Percentiles rank a stretch among this genome's conserved stretches.
Evolutionary conservation across 1,284 basidiomycete species (phyloP).

Genomic region (Meripilus lineatus): DNA sequence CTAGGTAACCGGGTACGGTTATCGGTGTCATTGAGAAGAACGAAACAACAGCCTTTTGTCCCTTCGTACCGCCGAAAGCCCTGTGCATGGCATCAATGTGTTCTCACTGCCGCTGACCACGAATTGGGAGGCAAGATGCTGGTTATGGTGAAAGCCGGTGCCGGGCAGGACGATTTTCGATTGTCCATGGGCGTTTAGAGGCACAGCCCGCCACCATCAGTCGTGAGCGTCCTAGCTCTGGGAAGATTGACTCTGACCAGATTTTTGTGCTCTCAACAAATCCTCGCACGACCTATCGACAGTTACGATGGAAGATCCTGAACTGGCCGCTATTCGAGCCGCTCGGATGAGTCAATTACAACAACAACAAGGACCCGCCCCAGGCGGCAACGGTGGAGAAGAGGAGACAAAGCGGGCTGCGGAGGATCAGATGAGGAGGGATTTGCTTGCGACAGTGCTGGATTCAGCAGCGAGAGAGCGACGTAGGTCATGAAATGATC

Average conservation of each 20-base stretch:
- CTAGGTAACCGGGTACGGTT: too few relatives aligned
- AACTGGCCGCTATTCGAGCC: constrained; percentile 41
- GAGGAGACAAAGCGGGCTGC: constrained; percentile 56
- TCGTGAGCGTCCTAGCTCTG: too few relatives aligned
- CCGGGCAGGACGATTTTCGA: too few relatives aligned
- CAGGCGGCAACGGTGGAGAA: constrained; percentile 32
- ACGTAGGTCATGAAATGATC: constrained; percentile 51
- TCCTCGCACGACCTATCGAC: too few relatives aligned
- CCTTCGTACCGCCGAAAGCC: too few relatives aligned
- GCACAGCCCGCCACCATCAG: too few relatives aligned
- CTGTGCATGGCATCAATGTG: too few relatives aligned
- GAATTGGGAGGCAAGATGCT: too few relatives aligned
- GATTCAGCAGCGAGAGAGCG: constrained; percentile 87
- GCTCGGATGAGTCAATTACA: constrained; percentile 36
- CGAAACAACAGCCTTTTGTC: too few relatives aligned
- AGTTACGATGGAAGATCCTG: constrained; percentile 35
- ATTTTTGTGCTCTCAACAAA: not conserved
- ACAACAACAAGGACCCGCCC: constrained; percentile 17
- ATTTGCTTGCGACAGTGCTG: constrained; percentile 84
- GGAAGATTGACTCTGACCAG: not conserved
- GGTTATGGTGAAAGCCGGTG: too few relatives aligned
- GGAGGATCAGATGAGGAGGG: constrained; percentile 74
- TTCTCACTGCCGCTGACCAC: not conserved
- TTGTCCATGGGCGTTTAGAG: too few relatives aligned
- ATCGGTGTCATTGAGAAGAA: too few relatives aligned